A percentile compares a stretch with the other conserved stretches of the same genome.
phyloP scores from a whole-genome alignment of 2,329 filamentous ascomycete genomes.

The Pseudopyricularia cyperi region DNA sequence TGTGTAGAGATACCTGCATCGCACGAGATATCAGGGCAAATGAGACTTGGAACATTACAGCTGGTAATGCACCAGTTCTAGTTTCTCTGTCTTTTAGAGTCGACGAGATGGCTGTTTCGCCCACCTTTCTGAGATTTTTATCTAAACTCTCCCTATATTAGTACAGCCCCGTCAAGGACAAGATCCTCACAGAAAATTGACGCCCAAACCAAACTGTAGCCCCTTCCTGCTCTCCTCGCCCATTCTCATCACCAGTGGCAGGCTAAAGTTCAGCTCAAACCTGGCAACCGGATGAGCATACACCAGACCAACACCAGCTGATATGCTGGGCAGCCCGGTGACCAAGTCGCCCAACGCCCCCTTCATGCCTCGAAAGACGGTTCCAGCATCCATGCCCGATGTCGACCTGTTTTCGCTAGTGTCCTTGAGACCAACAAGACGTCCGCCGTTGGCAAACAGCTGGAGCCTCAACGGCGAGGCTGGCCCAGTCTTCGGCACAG shows the following conservation, averaged over 20 bases:
- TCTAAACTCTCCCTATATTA: background rate
- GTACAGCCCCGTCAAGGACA: background rate
- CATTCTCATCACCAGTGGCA: slow-evolving; percentile 68
- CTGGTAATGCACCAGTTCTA: background rate
- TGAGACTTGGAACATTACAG: background rate
- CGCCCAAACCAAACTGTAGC: slow-evolving; percentile 86
- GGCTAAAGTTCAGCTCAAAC: slow-evolving; percentile 90
- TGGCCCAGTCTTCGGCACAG: slow-evolving; percentile 67
- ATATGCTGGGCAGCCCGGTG: slow-evolving; percentile 68
- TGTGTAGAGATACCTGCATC: too few species aligned
- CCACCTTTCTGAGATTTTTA: background rate
- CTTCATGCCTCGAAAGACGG: slow-evolving; percentile 40
- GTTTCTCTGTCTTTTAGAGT: background rate
- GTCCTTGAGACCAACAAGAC: slow-evolving; percentile 63
- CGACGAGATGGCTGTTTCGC: too few species aligned
- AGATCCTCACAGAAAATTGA: slow-evolving; percentile 68
- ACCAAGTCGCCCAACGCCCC: slow-evolving; percentile 56
- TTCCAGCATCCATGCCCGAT: slow-evolving; percentile 20
- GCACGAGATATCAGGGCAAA: too few species aligned
- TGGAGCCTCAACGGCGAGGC: slow-evolving; percentile 81
- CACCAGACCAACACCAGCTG: slow-evolving; percentile 79
- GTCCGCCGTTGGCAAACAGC: slow-evolving; percentile 80
- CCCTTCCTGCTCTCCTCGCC: slow-evolving; percentile 87
- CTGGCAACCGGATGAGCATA: slow-evolving; percentile 89
- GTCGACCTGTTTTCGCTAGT: slow-evolving; percentile 16